Evolutionary conservation across 2,329 filamentous ascomycete species (phyloP).

Genomic region (Hirsutella rhossiliensis): DNA sequence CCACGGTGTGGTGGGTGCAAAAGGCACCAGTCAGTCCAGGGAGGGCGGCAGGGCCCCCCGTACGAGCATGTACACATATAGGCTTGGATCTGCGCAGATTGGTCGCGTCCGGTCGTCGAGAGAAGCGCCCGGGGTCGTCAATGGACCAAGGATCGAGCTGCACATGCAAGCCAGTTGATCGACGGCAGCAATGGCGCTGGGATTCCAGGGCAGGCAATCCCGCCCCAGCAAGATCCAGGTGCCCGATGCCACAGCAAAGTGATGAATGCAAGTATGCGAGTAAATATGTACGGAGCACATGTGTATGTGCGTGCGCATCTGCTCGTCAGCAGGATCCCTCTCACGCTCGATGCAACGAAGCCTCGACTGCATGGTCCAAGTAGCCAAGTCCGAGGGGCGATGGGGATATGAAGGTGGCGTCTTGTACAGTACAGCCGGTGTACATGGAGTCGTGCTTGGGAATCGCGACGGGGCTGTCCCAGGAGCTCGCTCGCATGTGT

Average conservation of each 20-base stretch:
- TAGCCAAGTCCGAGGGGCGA: not conserved
- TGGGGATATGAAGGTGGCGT: not conserved
- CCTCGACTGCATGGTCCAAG: slow-evolving; percentile 1
- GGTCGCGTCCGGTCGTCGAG: not conserved
- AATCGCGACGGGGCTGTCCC: too few relatives aligned
- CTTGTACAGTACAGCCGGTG: not conserved
- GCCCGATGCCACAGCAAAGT: not conserved
- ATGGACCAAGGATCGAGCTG: not conserved
- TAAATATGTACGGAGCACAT: not conserved
- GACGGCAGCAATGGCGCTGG: not conserved
- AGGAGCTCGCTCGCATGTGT: too few relatives aligned
- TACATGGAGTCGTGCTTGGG: not conserved
- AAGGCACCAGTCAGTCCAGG: not conserved
- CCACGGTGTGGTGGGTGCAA: not conserved
- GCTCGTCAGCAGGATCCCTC: not conserved
- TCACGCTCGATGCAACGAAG: not conserved
- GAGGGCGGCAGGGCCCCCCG: not conserved
- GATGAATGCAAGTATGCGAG: not conserved
- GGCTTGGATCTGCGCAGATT: not conserved
- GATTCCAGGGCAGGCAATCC: slow-evolving; percentile 1
- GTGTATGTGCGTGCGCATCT: not conserved
- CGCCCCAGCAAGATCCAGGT: slow-evolving; percentile 1
- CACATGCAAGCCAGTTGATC: not conserved
- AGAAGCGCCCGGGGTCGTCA: not conserved
- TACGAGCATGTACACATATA: not conserved